Evolutionary conservation across 2,329 filamentous ascomycete genomes (phyloP).

Genomic region (Trichoderma afroharzianum): DNA sequence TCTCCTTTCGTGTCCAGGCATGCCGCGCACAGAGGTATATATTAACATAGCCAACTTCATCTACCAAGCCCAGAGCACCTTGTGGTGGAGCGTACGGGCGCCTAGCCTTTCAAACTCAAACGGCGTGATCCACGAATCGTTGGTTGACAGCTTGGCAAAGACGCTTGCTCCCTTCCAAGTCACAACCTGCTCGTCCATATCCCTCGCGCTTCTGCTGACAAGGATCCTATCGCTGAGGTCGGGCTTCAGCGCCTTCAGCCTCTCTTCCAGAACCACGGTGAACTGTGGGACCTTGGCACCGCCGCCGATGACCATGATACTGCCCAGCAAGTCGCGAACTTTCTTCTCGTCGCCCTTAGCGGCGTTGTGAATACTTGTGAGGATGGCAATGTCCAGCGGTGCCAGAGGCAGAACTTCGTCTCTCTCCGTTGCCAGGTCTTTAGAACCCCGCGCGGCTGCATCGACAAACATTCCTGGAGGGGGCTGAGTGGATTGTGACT

Average conservation of each 20-base stretch:
- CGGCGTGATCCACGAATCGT: conserved; percentile 90
- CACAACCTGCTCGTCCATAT: conserved; percentile 96
- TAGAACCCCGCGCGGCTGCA: conserved; percentile 46
- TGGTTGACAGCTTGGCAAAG: conserved; percentile 86
- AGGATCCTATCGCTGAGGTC: conserved; percentile 59
- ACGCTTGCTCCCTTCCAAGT: conserved; percentile 97
- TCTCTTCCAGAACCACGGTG: conserved; percentile 77
- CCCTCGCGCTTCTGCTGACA: conserved; percentile 71
- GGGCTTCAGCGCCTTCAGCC: conserved; percentile 63
- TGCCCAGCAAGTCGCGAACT: conserved; percentile 81
- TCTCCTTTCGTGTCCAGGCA: not conserved
- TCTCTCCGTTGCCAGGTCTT: conserved; percentile 61
- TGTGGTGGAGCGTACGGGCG: conserved; percentile 77
- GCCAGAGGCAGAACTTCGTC: conserved; percentile 79
- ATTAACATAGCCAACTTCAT: not conserved
- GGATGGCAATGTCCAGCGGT: conserved; percentile 82
- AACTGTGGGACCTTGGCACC: conserved; percentile 79
- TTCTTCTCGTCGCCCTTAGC: conserved; percentile 89
- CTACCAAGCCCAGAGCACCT: conserved; percentile 63
- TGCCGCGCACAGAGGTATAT: not conserved
- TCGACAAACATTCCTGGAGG: conserved; percentile 49
- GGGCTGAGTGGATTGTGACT: conserved; percentile 33
- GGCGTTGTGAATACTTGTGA: conserved; percentile 84
- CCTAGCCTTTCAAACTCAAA: conserved; percentile 87
- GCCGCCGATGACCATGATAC: conserved; percentile 87